Conservation (phyloP, 768 basidiomycete genomes). For the Leccinellum albellum region DNA sequence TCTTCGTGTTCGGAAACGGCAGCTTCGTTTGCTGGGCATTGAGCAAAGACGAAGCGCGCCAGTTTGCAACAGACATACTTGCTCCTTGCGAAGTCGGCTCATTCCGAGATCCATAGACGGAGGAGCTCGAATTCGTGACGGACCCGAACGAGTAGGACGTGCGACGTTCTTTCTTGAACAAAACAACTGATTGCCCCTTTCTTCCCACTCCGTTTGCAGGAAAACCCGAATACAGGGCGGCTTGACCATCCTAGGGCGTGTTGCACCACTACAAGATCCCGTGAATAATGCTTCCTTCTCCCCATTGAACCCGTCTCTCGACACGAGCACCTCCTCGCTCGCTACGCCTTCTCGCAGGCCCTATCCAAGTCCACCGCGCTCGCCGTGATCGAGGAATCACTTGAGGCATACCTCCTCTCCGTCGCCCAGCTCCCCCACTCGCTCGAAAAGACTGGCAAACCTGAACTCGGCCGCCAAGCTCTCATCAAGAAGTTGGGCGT, state of each 20-base stretch:
- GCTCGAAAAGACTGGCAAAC: slow-evolving; percentile 75
- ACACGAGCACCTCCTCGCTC: slow-evolving; percentile 74
- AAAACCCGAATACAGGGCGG: slow-evolving; percentile 87
- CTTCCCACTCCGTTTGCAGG: slow-evolving; percentile 43
- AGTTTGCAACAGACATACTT: slow-evolving; percentile 64
- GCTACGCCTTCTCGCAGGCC: slow-evolving; percentile 90
- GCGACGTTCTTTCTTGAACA: neutral
- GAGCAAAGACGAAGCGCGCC: slow-evolving; percentile 66
- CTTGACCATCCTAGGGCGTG: slow-evolving; percentile 81
- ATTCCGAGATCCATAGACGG: slow-evolving; percentile 71
- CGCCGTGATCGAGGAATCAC: slow-evolving; percentile 78
- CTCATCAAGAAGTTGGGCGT: slow-evolving; percentile 92
- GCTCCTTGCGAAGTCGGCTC: slow-evolving; percentile 58
- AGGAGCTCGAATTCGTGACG: slow-evolving; percentile 89
- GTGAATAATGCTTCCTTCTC: slow-evolving; percentile 42
- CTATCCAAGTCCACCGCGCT: slow-evolving; percentile 85
- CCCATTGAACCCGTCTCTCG: slow-evolving; percentile 52
- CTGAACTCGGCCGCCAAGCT: slow-evolving; percentile 73
- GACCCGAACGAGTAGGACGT: slow-evolving; percentile 75
- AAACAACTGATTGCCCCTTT: slow-evolving; percentile 3
- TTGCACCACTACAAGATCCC: slow-evolving; percentile 52
- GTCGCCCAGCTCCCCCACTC: slow-evolving; percentile 77
- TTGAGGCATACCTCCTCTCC: slow-evolving; percentile 80
- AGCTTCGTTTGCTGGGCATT: slow-evolving; percentile 91
- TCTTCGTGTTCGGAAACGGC: slow-evolving; percentile 87